A percentile compares a stretch with the other conserved stretches of the same genome.
phyloP scores from a whole-genome alignment of 2,329 filamentous ascomycete species.

The Diaporthe citri region DNA sequence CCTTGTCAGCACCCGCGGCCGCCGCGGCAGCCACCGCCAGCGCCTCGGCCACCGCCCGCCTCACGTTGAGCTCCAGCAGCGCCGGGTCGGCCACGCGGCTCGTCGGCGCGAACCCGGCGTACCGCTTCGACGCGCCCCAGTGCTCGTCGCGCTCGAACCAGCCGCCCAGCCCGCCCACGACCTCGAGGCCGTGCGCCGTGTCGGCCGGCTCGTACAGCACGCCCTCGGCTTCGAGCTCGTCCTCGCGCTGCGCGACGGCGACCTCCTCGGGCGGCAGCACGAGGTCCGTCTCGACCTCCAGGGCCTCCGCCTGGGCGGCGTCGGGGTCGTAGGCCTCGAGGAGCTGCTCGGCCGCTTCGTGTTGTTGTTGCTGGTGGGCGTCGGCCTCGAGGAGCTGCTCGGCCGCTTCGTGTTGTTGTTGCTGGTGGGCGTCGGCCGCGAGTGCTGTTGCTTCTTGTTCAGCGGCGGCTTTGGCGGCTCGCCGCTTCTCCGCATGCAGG shows the following conservation, averaged over 20 bases:
- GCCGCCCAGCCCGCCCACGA: conserved; percentile 58
- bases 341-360: conserved; percentile 24
- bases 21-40: conserved; percentile 53
- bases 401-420: neutral
- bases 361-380: neutral
- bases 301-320: neutral
- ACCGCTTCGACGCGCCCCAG: conserved; percentile 61
- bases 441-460: neutral
- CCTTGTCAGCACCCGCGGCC: conserved; percentile 41
- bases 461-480: no score
- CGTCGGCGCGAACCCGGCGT: conserved; percentile 57
- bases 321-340: conserved; percentile 27
- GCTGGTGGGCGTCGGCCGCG: neutral
- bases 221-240: conserved; percentile 14
- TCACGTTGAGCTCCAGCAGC: conserved; percentile 61
- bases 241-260: conserved; percentile 30
- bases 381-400: conserved; percentile 28
- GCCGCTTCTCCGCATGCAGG: neutral
- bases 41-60: conserved; percentile 66
- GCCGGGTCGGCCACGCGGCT: conserved; percentile 57
- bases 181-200: conserved; percentile 58
- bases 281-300: conserved; percentile 42
- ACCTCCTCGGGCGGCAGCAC: conserved; percentile 43
- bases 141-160: conserved; percentile 70
- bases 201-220: conserved; percentile 49